Conservation (phyloP, 78 protist species). For the Tieghemostelium lacteum region DNA sequence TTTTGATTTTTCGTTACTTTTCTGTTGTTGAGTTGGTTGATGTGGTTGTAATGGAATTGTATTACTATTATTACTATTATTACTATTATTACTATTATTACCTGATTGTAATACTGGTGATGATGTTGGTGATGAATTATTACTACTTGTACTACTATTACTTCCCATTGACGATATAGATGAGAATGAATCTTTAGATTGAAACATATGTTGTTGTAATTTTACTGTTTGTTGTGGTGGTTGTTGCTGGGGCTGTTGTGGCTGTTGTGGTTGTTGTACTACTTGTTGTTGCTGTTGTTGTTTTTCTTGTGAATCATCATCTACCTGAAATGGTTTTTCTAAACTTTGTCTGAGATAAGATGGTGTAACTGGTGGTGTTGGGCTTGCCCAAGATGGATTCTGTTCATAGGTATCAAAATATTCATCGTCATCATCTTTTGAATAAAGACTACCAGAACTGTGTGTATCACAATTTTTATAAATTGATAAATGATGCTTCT, state of each 20-base stretch:
- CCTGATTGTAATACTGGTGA: slow-evolving; percentile 15
- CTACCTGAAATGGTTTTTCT: background rate
- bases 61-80: background rate
- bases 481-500: slow-evolving; percentile 1
- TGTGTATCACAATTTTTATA: slow-evolving; percentile 57
- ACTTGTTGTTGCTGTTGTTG: background rate
- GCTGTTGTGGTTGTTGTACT: slow-evolving; percentile 4
- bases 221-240: background rate
- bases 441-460: slow-evolving; percentile 36
- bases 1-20: background rate
- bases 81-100: background rate
- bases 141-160: slow-evolving; percentile 51
- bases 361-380: slow-evolving; percentile 36
- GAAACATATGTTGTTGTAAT: slow-evolving; percentile 51
- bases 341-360: slow-evolving; percentile 10
- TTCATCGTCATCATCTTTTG: slow-evolving; percentile 68
- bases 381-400: slow-evolving; percentile 53
- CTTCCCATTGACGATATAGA: slow-evolving; percentile 46
- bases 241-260: background rate
- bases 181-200: slow-evolving; percentile 35
- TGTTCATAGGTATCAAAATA: slow-evolving; percentile 36
- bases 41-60: slow-evolving; percentile 4
- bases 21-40: background rate
- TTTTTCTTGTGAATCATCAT: background rate
- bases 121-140: slow-evolving; percentile 28